A percentile compares a stretch with the other conserved stretches of the same genome.
Conservation (phyloP, 2,329 filamentous ascomycete species). For the Calonectria hongkongensis region DNA sequence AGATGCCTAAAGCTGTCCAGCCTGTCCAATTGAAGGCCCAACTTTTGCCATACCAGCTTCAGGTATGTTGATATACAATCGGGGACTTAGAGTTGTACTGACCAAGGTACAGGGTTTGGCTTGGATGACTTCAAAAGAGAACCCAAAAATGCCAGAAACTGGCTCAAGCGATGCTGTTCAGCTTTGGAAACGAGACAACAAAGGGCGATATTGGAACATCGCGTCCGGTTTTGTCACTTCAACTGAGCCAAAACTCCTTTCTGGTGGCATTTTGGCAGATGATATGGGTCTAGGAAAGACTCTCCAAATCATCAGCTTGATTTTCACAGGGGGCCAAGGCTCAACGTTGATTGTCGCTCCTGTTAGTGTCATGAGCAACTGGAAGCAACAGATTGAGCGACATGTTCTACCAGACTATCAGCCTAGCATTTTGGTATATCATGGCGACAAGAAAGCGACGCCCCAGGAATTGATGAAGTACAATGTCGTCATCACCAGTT, state of each 20-base stretch:
- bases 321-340: slow-evolving; percentile 75
- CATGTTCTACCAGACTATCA: slow-evolving; percentile 80
- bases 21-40: slow-evolving; percentile 79
- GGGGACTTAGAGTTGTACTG: slow-evolving; percentile 37
- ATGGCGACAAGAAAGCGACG: slow-evolving; percentile 77
- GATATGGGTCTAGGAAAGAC: slow-evolving; percentile 97
- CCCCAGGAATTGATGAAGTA: slow-evolving; percentile 76
- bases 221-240: slow-evolving; percentile 75
- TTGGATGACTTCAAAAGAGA: slow-evolving; percentile 88
- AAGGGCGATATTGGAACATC: slow-evolving; percentile 76
- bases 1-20: slow-evolving; percentile 83
- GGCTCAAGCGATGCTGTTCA: slow-evolving; percentile 79
- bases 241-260: slow-evolving; percentile 77
- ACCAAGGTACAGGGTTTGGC: slow-evolving; percentile 77
- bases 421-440: slow-evolving; percentile 83
- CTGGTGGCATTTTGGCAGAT: slow-evolving; percentile 88
- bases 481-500: slow-evolving; percentile 89
- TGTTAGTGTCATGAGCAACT: slow-evolving; percentile 92
- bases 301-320: slow-evolving; percentile 87
- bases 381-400: slow-evolving; percentile 85
- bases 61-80: slow-evolving; percentile 60
- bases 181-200: slow-evolving; percentile 80
- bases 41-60: slow-evolving; percentile 86
- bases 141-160: slow-evolving; percentile 76
- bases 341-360: slow-evolving; percentile 88